Evolutionary conservation across 495 filamentous ascomycete genomes (phyloP).

Genomic region (Physcia stellaris): DNA sequence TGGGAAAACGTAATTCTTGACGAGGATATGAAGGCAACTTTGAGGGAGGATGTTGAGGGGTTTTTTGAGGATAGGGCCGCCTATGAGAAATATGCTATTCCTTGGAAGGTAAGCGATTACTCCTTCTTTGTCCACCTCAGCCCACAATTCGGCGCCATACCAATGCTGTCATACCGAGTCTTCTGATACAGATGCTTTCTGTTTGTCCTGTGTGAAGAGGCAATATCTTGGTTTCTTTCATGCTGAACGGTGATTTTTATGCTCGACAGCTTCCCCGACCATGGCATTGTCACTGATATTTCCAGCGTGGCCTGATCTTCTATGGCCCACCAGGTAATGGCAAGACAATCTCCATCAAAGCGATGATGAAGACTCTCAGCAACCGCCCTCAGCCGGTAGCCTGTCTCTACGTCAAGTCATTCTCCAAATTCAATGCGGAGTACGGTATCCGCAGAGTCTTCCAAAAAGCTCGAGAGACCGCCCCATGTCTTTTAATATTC

Average conservation of each 20-base stretch:
- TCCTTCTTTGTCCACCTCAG: too few relatives aligned
- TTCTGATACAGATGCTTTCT: background rate
- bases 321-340: slow-evolving; percentile 42
- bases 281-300: slow-evolving; percentile 3
- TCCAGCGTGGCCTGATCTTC: slow-evolving; percentile 11
- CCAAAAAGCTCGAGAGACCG: slow-evolving; percentile 27
- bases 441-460: slow-evolving; percentile 25
- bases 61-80: slow-evolving; percentile 30
- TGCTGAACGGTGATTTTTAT: too few relatives aligned
- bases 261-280: too few relatives aligned
- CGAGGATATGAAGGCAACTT: slow-evolving; percentile 27
- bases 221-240: too few relatives aligned
- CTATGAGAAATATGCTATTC: slow-evolving; percentile 28
- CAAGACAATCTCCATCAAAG: slow-evolving; percentile 57
- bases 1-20: slow-evolving; percentile 36
- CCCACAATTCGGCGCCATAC: too few relatives aligned
- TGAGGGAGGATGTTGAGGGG: slow-evolving; percentile 25
- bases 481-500: slow-evolving; percentile 38
- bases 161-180: background rate
- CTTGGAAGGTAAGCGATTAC: slow-evolving; percentile 25
- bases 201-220: background rate
- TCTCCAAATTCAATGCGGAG: slow-evolving; percentile 17
- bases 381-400: slow-evolving; percentile 28
- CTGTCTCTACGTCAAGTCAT: slow-evolving; percentile 41
- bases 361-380: slow-evolving; percentile 45